A percentile compares a stretch with the other conserved stretches of the same genome.
Conservation (phyloP, 768 basidiomycete genomes). For the Suillus sp. region DNA sequence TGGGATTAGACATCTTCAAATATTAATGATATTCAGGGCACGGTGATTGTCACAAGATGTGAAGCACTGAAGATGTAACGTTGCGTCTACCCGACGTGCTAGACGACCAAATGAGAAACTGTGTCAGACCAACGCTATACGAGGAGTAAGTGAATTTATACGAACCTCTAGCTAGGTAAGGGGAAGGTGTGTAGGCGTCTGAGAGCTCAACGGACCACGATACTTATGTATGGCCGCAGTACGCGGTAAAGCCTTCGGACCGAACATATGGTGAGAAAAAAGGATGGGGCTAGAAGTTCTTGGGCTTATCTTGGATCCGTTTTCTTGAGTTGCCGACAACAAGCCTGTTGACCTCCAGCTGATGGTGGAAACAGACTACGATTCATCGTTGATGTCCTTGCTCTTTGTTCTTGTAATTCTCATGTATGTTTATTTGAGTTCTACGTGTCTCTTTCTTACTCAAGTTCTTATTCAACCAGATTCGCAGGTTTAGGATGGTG, state of each 20-base stretch:
- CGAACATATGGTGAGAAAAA: constrained; percentile 18
- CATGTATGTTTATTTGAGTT: constrained; percentile 37
- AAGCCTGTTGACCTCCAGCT: not conserved
- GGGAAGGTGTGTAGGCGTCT: not conserved
- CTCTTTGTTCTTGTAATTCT: constrained; percentile 50
- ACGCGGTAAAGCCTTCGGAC: not conserved
- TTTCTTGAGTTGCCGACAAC: not conserved
- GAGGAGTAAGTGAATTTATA: not conserved
- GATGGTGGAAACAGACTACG: constrained; percentile 27
- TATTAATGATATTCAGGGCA: not conserved
- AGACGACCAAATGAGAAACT: not conserved
- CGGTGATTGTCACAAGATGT: not conserved
- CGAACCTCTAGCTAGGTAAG: not conserved
- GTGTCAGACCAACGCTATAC: not conserved
- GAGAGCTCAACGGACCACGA: not conserved
- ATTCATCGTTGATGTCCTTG: constrained; percentile 40
- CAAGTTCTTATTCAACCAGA: constrained; percentile 30
- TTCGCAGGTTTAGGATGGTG: constrained; percentile 62
- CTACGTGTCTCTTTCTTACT: not conserved
- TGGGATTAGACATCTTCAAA: constrained; percentile 6
- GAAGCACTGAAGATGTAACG: no score
- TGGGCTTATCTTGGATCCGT: constrained; percentile 25
- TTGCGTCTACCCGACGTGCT: not conserved
- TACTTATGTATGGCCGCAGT: not conserved
- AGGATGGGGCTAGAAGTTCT: no score